phyloP scores from a whole-genome alignment of 2,329 filamentous ascomycete species.

The Byssothecium circinans region DNA sequence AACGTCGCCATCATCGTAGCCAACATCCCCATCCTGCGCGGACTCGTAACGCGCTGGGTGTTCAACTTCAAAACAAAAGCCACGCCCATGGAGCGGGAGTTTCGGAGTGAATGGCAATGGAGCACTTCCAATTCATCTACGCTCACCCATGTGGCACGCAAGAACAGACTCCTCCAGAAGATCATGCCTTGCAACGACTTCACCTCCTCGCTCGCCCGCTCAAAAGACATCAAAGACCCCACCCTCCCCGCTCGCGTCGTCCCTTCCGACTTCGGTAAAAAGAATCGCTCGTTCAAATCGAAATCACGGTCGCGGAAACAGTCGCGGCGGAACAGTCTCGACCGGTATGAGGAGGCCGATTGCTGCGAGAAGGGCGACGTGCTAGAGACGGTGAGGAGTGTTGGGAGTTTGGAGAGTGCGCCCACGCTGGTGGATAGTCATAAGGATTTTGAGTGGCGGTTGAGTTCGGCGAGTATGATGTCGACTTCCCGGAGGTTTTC shows the following conservation, averaged over 20 bases:
- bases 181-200: slow-evolving; percentile 42
- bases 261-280: slow-evolving; percentile 28
- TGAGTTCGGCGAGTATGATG: slow-evolving; percentile 17
- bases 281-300: slow-evolving; percentile 27
- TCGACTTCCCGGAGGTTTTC: slow-evolving; percentile 31
- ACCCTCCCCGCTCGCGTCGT: slow-evolving; percentile 24
- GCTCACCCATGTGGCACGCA: slow-evolving; percentile 24
- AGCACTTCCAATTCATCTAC: slow-evolving; percentile 30
- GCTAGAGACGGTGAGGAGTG: slow-evolving; percentile 36
- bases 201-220: slow-evolving; percentile 36
- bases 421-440: slow-evolving; percentile 35
- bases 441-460: slow-evolving; percentile 29
- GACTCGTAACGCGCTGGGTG: slow-evolving; percentile 45
- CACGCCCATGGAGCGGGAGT: slow-evolving; percentile 36
- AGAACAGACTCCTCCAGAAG: slow-evolving; percentile 31
- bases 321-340: slow-evolving; percentile 32
- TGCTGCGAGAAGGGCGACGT: slow-evolving; percentile 38
- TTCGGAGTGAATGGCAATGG: slow-evolving; percentile 33
- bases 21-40: slow-evolving; percentile 46
- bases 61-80: slow-evolving; percentile 42
- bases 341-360: slow-evolving; percentile 28
- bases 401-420: slow-evolving; percentile 35
- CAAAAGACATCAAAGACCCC: slow-evolving; percentile 18
- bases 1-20: slow-evolving; percentile 47
- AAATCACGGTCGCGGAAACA: slow-evolving; percentile 12